Evolutionary conservation across 352 stramenopile genomes (phyloP).

Genomic region (Globisporangium acanthophoron): DNA sequence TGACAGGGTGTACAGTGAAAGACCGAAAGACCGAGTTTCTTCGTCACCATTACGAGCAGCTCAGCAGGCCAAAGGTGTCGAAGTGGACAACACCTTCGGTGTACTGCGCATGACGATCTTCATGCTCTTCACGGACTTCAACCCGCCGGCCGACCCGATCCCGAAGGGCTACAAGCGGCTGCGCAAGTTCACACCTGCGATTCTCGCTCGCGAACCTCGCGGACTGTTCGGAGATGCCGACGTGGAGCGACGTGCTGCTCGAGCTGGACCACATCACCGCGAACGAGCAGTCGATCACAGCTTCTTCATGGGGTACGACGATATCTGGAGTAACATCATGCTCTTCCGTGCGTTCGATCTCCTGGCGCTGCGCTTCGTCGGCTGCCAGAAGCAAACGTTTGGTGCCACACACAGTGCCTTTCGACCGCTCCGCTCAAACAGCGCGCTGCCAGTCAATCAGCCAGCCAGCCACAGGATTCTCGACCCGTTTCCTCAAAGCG

Average conservation of each 20-base stretch:
- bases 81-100: too few relatives aligned
- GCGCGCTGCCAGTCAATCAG: too few relatives aligned
- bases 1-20: too few relatives aligned
- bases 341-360: background rate
- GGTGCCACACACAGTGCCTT: too few relatives aligned
- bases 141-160: slow-evolving; percentile 20
- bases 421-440: too few relatives aligned
- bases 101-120: slow-evolving; percentile 26
- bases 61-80: too few relatives aligned
- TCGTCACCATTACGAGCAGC: too few relatives aligned
- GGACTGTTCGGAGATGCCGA: background rate
- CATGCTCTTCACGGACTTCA: slow-evolving; percentile 41
- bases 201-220: background rate
- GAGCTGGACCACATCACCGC: background rate
- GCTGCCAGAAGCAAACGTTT: too few relatives aligned
- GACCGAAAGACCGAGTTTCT: too few relatives aligned
- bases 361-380: too few relatives aligned
- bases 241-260: slow-evolving; percentile 1
- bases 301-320: slow-evolving; percentile 10
- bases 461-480: too few relatives aligned
- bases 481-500: too few relatives aligned
- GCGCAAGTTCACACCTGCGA: background rate
- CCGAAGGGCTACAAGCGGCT: slow-evolving; percentile 15
- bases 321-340: background rate
- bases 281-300: slow-evolving; percentile 17